Conservation (phyloP, 768 basidiomycete genomes). For the Gymnopilus dilepis region DNA sequence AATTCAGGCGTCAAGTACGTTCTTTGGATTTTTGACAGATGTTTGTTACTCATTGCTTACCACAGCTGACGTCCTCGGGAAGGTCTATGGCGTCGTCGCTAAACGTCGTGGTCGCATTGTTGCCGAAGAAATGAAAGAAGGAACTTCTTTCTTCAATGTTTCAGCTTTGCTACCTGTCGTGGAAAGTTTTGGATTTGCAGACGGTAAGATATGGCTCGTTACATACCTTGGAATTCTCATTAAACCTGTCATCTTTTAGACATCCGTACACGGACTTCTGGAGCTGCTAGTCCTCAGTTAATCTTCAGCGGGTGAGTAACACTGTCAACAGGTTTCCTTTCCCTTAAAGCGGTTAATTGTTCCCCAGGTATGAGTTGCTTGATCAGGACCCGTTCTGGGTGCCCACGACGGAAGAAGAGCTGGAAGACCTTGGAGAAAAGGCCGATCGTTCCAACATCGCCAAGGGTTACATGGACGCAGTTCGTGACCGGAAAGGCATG, state of each 20-base stretch:
- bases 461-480: slow-evolving; percentile 88
- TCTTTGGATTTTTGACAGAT: slow-evolving; percentile 1
- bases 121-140: slow-evolving; percentile 98
- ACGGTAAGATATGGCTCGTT: slow-evolving; percentile 56
- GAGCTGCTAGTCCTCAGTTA: slow-evolving; percentile 95
- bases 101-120: slow-evolving; percentile 90
- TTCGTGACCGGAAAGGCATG: slow-evolving; percentile 92
- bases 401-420: slow-evolving; percentile 93
- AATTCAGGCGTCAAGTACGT: slow-evolving; percentile 95
- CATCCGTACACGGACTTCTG: slow-evolving; percentile 94
- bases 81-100: slow-evolving; percentile 95
- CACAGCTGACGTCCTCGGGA: slow-evolving; percentile 93
- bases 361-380: slow-evolving; percentile 82
- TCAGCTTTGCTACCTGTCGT: slow-evolving; percentile 92
- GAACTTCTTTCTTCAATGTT: slow-evolving; percentile 93
- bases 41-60: slow-evolving; percentile 8
- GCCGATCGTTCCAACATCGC: slow-evolving; percentile 94
- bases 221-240: background rate
- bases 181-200: slow-evolving; percentile 97
- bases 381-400: slow-evolving; percentile 98
- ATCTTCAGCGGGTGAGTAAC: slow-evolving; percentile 89
- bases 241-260: slow-evolving; percentile 55
- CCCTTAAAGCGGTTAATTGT: slow-evolving; percentile 6
- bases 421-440: slow-evolving; percentile 97
- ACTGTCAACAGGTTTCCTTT: background rate